Percentiles rank a stretch among this genome's conserved stretches.
Evolutionary conservation across 208 protist genomes (phyloP).

Genomic region (Trypanosoma theileri): DNA sequence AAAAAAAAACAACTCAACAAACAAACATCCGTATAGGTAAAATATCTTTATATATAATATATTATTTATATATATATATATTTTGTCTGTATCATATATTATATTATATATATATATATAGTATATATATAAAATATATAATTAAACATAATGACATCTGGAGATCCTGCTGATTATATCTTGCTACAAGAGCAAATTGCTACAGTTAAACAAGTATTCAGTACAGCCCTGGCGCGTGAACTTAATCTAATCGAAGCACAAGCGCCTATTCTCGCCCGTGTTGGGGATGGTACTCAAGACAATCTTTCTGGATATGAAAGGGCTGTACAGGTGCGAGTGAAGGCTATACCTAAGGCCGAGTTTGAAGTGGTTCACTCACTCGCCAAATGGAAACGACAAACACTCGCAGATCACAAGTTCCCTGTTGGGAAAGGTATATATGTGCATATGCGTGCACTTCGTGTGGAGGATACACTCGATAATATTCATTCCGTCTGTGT

Average conservation of each 20-base stretch:
- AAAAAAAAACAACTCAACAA: not conserved
- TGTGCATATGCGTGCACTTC: constrained; percentile 87
- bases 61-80: too few species aligned
- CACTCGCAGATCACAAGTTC: constrained; percentile 77
- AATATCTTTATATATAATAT: too few species aligned
- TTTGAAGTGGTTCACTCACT: constrained; percentile 92
- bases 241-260: constrained; percentile 79
- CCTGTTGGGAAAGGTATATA: constrained; percentile 72
- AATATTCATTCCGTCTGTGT: constrained; percentile 90
- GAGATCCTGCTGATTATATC: constrained; percentile 49
- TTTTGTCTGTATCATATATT: too few species aligned
- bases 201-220: constrained; percentile 71
- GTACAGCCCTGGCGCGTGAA: constrained; percentile 54
- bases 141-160: too few species aligned
- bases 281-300: constrained; percentile 88
- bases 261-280: constrained; percentile 77
- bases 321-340: constrained; percentile 80
- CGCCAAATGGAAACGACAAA: constrained; percentile 93
- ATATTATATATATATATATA: too few species aligned
- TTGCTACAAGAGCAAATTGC: constrained; percentile 71
- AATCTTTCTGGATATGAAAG: constrained; percentile 89
- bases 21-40: too few species aligned
- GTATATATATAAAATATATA: too few species aligned
- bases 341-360: constrained; percentile 67
- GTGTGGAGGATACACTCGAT: constrained; percentile 87